Base-by-base conservation (phyloP, 2,329 filamentous ascomycete species). In the Hypoxylon sp. region DNA sequence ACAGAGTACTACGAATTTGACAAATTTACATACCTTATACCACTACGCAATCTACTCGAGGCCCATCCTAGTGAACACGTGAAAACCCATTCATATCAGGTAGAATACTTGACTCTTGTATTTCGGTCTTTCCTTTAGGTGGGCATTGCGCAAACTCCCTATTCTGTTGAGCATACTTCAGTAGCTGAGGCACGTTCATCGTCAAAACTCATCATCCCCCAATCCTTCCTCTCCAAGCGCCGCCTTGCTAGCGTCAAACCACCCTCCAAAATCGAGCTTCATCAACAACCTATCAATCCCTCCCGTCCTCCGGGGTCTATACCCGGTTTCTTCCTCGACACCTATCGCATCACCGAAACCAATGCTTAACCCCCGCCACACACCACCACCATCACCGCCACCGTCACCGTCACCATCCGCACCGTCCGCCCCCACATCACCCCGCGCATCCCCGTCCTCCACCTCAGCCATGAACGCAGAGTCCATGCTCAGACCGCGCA, bases 261-360 rank as follows among this genome's bases (percentile, higher is more conserved):
- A 89, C 60, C 81, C 85, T 20, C 87, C 88, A 78, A 89, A 89
- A 76, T 97, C 94, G 74, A 98, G 82, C 83, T 97, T 97, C 93
- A 97, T 97, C 77, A 98, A 80, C 77, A 98, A 81, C 65, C 92
- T 85, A 81, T 97, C 94, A 50, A 98, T 89, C 0, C 94, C 92
- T 0, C 93, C 93, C 2, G 93, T 88, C 67, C 91, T 89, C 69
- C 89, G 86, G 0, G 93, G 91, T 31, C 90, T 85, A 78, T 93
- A 97, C 69, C 80, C 51, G 5, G 31, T 80, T 0, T 82, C 85
- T 42, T 83, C 82, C 33, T 86, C 84, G 8, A 59, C 72, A 3
- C 54, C 64, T 1, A 42, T 69, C 4, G 64, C 66, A 14, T 37
- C 61, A 17, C 75, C 7, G 17, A 4, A 14, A 31, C 49, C 13